Base-by-base conservation (phyloP, 441 rosid species). In the Brassica balearica region DNA sequence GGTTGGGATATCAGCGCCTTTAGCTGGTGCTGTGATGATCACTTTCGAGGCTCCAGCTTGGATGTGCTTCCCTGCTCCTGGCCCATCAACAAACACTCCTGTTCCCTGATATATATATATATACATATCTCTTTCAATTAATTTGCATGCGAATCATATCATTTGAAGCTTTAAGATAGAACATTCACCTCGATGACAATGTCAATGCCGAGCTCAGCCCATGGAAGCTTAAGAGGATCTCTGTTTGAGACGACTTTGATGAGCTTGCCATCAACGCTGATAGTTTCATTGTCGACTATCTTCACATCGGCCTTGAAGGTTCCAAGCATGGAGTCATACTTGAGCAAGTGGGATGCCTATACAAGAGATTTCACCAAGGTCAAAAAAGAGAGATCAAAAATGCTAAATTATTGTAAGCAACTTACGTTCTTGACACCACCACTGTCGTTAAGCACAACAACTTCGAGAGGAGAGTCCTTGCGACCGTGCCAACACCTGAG, bases 401-500 rank as follows among this genome's bases (percentile, higher is more conserved):
- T 17, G 12, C 62, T 58, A 25, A 2, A 36, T n/a, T 38, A 65
- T 29, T 15, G 1, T 27, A 5, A 34, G 0, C 1, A 25, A 8
- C 75, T 62, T 84, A 95, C 99, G 60, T 95, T 95, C 90, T 85
- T 95, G 82, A 95, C 99, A 89, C 98, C 99, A 60, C 95, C 98
- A 25, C 99, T 93, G 95, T 95, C 99, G 63, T 95, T 95, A 81
- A 95, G 91, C 0, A 95, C 94, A 62, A 95, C n/a, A 5, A 95
- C 96, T 8, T 95, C 99, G 1, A 95, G 92, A 36, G 99, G 99
- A 1, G 97, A 95, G 89, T 90, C 84, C 65, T 93, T 88, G 82
- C 99, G 87, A 9, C 96, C 99, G 12, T 93, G 99, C 97, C 99
- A 95, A 85, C 99, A 95, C 74, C 99, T 86, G 9, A 95, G 92